Evolutionary conservation across 306 rosid genomes (phyloP), one percentile per base, ranked within the genome.

Genomic region (Vigna angularis): DNA sequence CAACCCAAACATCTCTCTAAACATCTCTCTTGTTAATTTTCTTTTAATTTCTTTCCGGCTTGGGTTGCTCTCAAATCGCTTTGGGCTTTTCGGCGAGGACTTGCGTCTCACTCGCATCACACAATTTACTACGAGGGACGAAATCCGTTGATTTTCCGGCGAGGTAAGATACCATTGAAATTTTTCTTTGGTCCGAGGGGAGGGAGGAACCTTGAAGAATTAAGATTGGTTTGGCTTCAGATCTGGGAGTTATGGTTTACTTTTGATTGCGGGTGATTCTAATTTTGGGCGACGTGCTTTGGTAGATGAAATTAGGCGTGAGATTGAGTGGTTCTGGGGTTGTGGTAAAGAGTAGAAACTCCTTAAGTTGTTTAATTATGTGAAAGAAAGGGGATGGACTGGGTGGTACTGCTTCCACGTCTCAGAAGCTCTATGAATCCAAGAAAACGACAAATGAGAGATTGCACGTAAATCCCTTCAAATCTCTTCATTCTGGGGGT

Each of bases 351-450:
- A 93, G 87, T 6, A 84, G 89, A 51, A 91, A 81, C 66, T 87
- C 97, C 1, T 91, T 95, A 0, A 97, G 97, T 51, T 93, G 96
- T 76, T 90, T 93, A 66, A 88, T 93, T 76, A 93, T 93, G 11
- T 69, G 88, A 24, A 88, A 89, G 83, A 93, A 90, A 79, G 90
- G 81, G n/a, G 93, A 87, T 82, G 88, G 83, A 7, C 66, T 83
- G 82, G 83, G 85, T 24, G 87, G 58, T 66, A 47, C 65, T 70
- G 85, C 91, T 66, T 84, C 92, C 9, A n/a, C 84, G 69, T 82
- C 93, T 18, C 45, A 88, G 59, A 88, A 82, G 78, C 79, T 80
- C 56, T 82, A 74, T 7, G 80, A 84, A 24, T 51, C 81, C 34
- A 88, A 79, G 83, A 91, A 86, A 85, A 86, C 97, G 80, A 56